Percentiles rank a stretch among this genome's conserved stretches.
phyloP scores from a whole-genome alignment of 1,284 basidiomycete species.

The Naganishia sp. region DNA sequence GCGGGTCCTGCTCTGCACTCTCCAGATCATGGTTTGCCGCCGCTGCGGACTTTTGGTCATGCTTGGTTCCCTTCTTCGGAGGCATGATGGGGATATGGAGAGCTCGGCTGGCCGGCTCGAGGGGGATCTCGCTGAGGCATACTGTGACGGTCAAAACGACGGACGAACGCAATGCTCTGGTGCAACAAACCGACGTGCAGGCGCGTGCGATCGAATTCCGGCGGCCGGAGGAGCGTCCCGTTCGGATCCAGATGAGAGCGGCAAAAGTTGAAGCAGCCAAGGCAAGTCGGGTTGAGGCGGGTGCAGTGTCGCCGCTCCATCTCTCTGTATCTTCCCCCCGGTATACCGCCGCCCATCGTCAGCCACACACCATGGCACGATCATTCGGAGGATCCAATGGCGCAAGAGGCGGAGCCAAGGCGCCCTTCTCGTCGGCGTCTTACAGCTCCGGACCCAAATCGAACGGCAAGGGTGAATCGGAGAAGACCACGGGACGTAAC shows the following conservation, averaged over 20 bases:
- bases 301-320: not conserved
- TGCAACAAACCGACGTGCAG: not conserved
- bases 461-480: constrained; percentile 4
- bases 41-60: constrained; percentile 8
- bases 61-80: constrained; percentile 16
- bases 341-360: not conserved
- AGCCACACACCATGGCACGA: constrained; percentile 7
- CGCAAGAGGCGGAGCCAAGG: constrained; percentile 21
- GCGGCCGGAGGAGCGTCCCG: no score
- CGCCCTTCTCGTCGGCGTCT: constrained; percentile 21
- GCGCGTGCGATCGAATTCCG: no score
- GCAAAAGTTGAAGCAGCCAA: no score
- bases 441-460: constrained; percentile 27
- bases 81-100: constrained; percentile 1
- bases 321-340: not conserved
- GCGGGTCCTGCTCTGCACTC: constrained; percentile 66
- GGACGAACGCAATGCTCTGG: no score
- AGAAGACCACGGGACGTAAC: constrained; percentile 14
- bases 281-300: no score
- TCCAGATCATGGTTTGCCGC: constrained; percentile 6
- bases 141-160: no score
- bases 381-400: constrained; percentile 8
- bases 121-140: no score
- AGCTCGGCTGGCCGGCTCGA: no score
- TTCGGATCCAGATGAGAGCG: no score